Conservation (phyloP, 2,329 filamentous ascomycete species). For the Dactylellina parvicollis region DNA sequence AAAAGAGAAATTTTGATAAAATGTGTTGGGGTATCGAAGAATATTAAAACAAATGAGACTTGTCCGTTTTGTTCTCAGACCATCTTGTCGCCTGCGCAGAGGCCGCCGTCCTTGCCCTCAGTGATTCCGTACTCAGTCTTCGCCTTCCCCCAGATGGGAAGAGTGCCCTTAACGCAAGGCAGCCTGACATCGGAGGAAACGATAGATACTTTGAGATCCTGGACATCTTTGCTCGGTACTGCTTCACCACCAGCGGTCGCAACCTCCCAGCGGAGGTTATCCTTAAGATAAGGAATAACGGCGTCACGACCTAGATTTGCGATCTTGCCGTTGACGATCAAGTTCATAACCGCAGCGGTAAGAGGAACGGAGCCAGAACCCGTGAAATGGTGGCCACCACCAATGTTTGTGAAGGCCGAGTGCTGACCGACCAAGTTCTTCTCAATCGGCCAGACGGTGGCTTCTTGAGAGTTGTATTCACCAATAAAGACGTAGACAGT, state of each 20-base stretch:
- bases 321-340: conserved; percentile 57
- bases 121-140: conserved; percentile 47
- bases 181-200: conserved; percentile 44
- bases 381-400: conserved; percentile 57
- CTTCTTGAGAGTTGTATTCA: conserved; percentile 58
- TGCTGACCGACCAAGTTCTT: conserved; percentile 62
- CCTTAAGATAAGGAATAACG: conserved; percentile 59
- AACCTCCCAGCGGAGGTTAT: conserved; percentile 59
- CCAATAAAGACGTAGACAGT: conserved; percentile 61
- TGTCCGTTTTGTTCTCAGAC: conserved; percentile 13
- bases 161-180: conserved; percentile 28
- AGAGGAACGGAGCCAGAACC: conserved; percentile 62
- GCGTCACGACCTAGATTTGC: conserved; percentile 58
- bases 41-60: background rate
- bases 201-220: conserved; percentile 37
- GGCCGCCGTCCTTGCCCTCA: conserved; percentile 45
- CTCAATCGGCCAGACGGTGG: conserved; percentile 60
- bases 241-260: conserved; percentile 37
- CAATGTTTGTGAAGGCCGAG: conserved; percentile 60
- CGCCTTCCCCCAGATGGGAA: conserved; percentile 39
- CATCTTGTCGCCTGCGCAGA: conserved; percentile 32
- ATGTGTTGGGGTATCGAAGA: conserved; percentile 35
- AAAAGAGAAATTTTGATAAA: conserved; percentile 3
- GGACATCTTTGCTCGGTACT: conserved; percentile 33
- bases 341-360: conserved; percentile 60